Evolutionary conservation across 129 eudicot genomes (phyloP).

Genomic region (carrot (Daucus carota)): DNA sequence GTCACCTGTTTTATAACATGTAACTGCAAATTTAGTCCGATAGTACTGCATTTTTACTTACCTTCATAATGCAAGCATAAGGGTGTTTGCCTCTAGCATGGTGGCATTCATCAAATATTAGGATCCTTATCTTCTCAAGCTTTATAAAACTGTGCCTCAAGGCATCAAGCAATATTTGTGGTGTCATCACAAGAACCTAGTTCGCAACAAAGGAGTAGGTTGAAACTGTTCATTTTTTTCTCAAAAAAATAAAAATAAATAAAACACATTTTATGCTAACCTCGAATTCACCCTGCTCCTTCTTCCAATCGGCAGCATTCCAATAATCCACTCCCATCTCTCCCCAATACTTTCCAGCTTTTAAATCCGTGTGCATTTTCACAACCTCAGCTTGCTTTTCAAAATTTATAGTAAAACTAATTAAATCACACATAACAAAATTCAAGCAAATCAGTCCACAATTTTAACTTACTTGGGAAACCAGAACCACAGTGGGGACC

Average conservation of each 20-base stretch:
- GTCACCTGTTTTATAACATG: not conserved
- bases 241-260: no score
- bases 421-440: not conserved
- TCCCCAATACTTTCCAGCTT: conserved; percentile 87
- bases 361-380: conserved; percentile 53
- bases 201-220: no score
- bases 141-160: conserved; percentile 58
- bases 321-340: conserved; percentile 82
- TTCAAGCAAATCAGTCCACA: not conserved
- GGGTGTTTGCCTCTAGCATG: conserved; percentile 74
- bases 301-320: conserved; percentile 70
- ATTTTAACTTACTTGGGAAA: conserved; percentile 47
- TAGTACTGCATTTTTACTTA: conserved; percentile 15
- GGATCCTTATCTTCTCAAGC: conserved; percentile 48
- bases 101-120: conserved; percentile 95
- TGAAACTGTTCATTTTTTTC: no score
- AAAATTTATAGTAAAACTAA: not conserved
- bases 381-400: conserved; percentile 70
- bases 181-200: conserved; percentile 96
- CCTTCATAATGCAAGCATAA: conserved; percentile 80
- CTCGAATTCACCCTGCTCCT: conserved; percentile 49
- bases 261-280: conserved; percentile 27
- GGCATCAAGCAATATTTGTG: conserved; percentile 56
- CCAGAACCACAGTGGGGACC: conserved; percentile 95
- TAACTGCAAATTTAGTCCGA: not conserved